These are phyloP conservation scores for Candida tallmaniae DNA, from an alignment of 805 yeast species.

Conservation along the genomic window DNA sequence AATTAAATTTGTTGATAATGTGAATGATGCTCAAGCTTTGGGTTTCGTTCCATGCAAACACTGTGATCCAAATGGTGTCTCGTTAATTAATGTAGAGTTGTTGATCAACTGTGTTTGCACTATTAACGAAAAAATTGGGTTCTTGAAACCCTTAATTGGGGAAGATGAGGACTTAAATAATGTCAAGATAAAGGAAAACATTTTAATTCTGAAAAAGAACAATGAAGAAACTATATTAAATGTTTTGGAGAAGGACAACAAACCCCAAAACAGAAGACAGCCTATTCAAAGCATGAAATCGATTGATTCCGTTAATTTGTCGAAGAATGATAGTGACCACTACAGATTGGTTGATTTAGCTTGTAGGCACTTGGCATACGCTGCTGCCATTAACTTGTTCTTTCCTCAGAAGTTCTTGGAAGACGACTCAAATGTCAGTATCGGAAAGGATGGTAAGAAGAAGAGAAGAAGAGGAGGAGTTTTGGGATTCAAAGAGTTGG, in stretches of 20 bases:
- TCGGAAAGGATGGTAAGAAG: constrained; percentile 18
- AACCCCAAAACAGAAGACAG: constrained; percentile 17
- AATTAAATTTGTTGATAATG: constrained; percentile 39
- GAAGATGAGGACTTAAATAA: constrained; percentile 40
- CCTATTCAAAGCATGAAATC: constrained; percentile 22
- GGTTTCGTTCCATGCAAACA: constrained; percentile 50
- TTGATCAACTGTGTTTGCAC: constrained; percentile 47
- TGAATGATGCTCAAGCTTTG: constrained; percentile 36
- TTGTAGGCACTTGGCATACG: constrained; percentile 77
- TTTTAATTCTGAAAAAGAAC: constrained; percentile 21
- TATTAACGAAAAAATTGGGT: constrained; percentile 56
- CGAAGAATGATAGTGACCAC: constrained; percentile 66
- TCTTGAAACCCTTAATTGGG: constrained; percentile 46
- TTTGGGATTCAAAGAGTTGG: constrained; percentile 80
- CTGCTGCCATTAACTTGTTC: constrained; percentile 53
- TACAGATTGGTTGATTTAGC: constrained; percentile 68
- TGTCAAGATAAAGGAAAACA: constrained; percentile 32
- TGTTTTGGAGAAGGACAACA: constrained; percentile 13
- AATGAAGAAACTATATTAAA: constrained; percentile 22
- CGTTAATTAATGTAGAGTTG: constrained; percentile 43
- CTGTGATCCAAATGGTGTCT: constrained; percentile 50
- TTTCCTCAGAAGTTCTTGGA: constrained; percentile 18
- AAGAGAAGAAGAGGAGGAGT: constrained; percentile 73
- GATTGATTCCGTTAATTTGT: constrained; percentile 20
- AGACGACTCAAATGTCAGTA: constrained; percentile 12